These are phyloP conservation scores for Fomitiporia mediterranea DNA, from an alignment of 1,284 basidiomycete genomes.

Conservation along the genomic window DNA sequence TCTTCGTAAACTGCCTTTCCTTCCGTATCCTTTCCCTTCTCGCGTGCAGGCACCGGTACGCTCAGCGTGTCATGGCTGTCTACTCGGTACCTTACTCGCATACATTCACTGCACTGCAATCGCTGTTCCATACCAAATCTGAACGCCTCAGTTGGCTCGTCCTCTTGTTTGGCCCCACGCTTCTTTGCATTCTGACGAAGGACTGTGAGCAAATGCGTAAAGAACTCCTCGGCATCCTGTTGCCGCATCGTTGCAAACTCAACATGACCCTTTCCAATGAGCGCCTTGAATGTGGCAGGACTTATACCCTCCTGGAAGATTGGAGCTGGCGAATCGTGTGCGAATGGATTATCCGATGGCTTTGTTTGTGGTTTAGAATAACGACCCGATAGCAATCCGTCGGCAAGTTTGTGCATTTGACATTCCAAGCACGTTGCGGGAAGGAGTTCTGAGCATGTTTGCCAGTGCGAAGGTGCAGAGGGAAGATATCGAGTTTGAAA, in stretches of 20 bases:
- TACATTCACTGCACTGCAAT: slow-evolving; percentile 79
- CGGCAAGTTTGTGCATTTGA: slow-evolving; percentile 90
- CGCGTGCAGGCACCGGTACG: slow-evolving; percentile 70
- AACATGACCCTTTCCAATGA: slow-evolving; percentile 89
- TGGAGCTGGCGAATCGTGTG: slow-evolving; percentile 40
- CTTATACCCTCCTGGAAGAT: slow-evolving; percentile 86
- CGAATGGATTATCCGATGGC: slow-evolving; percentile 32
- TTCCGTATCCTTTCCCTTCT: slow-evolving; percentile 49
- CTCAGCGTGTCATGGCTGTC: slow-evolving; percentile 79
- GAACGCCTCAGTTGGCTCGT: slow-evolving; percentile 73
- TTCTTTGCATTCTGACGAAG: slow-evolving; percentile 65
- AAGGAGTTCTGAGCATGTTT: slow-evolving; percentile 60
- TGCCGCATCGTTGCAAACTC: slow-evolving; percentile 98
- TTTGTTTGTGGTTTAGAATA: slow-evolving; percentile 66
- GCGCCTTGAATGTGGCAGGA: slow-evolving; percentile 82
- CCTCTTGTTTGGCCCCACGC: slow-evolving; percentile 31
- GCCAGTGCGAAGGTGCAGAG: slow-evolving; percentile 53
- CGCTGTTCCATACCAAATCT: slow-evolving; percentile 83
- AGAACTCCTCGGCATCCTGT: slow-evolving; percentile 96
- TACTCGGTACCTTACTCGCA: slow-evolving; percentile 83
- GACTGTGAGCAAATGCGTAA: slow-evolving; percentile 73
- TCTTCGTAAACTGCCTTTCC: slow-evolving; percentile 66
- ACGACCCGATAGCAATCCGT: slow-evolving; percentile 89
- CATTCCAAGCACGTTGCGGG: slow-evolving; percentile 91
- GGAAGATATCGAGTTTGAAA: slow-evolving; percentile 77